A percentile compares a stretch with the other conserved stretches of the same genome.
phyloP scores from a whole-genome alignment of 495 filamentous ascomycete species.

The Daldinia loculata region DNA sequence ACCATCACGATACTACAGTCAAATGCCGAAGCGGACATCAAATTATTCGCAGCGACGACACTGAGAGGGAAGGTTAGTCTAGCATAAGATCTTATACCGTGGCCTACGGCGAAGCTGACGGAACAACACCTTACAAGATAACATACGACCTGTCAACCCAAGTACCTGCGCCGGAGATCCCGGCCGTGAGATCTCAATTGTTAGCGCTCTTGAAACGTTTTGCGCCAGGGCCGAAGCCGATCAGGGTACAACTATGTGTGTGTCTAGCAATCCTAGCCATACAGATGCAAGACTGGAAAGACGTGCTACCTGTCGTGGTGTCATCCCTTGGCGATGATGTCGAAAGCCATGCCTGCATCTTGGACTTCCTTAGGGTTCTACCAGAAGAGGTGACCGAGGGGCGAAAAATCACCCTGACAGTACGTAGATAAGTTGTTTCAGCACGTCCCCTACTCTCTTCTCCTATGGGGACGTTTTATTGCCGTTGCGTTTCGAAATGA shows the following conservation, averaged over 20 bases:
- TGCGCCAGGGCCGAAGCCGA: slow-evolving; percentile 84
- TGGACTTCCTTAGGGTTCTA: slow-evolving; percentile 95
- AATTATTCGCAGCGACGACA: slow-evolving; percentile 95
- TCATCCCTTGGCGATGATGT: slow-evolving; percentile 78
- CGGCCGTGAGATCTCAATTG: slow-evolving; percentile 81
- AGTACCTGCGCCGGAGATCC: slow-evolving; percentile 76
- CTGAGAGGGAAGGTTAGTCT: slow-evolving; percentile 91
- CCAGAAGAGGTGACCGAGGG: slow-evolving; percentile 99
- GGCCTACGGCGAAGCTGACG: slow-evolving; percentile 33
- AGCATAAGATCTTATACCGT: slow-evolving; percentile 5
- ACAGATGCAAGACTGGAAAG: slow-evolving; percentile 95
- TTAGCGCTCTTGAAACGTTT: slow-evolving; percentile 79
- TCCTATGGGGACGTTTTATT: slow-evolving; percentile 48
- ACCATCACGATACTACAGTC: slow-evolving; percentile 87
- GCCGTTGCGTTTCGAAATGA: slow-evolving; percentile 53
- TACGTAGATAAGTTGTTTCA: slow-evolving; percentile 70
- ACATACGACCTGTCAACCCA: slow-evolving; percentile 66
- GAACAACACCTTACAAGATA: slow-evolving; percentile 47
- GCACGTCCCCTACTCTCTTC: slow-evolving; percentile 57
- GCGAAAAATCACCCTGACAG: slow-evolving; percentile 96
- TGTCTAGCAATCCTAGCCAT: slow-evolving; percentile 93
- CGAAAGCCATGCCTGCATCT: slow-evolving; percentile 79
- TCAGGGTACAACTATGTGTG: slow-evolving; percentile 93
- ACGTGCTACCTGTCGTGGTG: slow-evolving; percentile 85
- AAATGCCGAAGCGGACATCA: slow-evolving; percentile 77